Evolutionary conservation across 2,329 filamentous ascomycete species (phyloP), one percentile per base, ranked within the genome.

Genomic region (Mycosphaerella sp.): DNA sequence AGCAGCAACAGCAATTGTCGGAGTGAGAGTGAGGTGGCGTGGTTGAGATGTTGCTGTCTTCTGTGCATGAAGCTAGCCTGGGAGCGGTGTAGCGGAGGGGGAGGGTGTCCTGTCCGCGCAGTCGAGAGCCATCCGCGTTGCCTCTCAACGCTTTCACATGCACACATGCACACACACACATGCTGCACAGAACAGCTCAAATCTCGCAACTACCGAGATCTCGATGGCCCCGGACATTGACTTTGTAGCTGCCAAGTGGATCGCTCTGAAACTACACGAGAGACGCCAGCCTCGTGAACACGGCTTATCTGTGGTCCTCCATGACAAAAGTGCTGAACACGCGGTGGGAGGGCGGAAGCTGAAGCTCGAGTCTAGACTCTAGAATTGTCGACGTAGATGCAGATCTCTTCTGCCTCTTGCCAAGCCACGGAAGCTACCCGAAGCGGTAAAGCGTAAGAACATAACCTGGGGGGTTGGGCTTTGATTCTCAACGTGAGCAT

Each of bases 51-150:
- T n/a, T 45, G 32, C 42, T 51, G 29, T 23, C 14, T 51, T 10
- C 9, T 31, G 5, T 51, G 48, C 48, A 51, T 44, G 40, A 23
- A 45, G 48, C 48, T 51, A 51, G 48, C 48, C 42, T 21, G 5
- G 26, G 48, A 51, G 48, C 48, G 48, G 48, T 51, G 48, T 51
- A 45, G 48, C 48, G 45, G 41, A 11, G 29, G 42, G 48, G 40
- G 41, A 45, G 41, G 34, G 42, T 41, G 32, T 44, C 34, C 36
- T 42, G 38, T 42, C 41, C 48, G 48, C 48, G 31, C 26, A 39
- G 21, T 50, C 39, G 41, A 41, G 48, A 41, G 41, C 48, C 48
- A 51, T 32, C 31, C 48, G 48, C 48, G 48, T 32, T 32, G 9
- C 36, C 41, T 39, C 48, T 39, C 48, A 51, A 51, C 48, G 29